Evolutionary conservation across 345 rosid genomes (phyloP), one percentile per base, ranked within the genome.

Genomic region (Eucalyptus urophylla): DNA sequence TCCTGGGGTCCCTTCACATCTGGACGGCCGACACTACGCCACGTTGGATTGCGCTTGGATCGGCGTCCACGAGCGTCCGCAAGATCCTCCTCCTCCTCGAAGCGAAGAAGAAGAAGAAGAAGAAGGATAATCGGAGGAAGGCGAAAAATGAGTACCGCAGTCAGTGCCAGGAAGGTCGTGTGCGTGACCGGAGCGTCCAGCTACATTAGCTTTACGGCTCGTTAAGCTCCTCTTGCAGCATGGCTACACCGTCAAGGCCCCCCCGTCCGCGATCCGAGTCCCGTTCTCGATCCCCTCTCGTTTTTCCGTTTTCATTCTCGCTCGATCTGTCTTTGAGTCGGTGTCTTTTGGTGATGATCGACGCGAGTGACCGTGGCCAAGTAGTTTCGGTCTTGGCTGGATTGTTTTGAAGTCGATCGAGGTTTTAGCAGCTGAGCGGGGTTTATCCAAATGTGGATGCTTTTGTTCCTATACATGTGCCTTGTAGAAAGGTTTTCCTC

Each of bases 101-200:
- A 53, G 22, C 4, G 56, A 53, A 53, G 22, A 53, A 47, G 49
- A 47, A 53, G 56, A 53, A 53, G 27, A 11, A 49, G n/a, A 27
- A 27, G 67, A 60, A n/a, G n/a, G n/a, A n/a, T n/a, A n/a, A n/a
- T n/a, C n/a, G n/a, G n/a, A n/a, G n/a, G n/a, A n/a, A 60, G 67
- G 29, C 67, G 49, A 89, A 53, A 88, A 88, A 95, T 94, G 96
- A 94, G 93, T 92, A 56, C 89, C 86, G 92, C 27, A 6, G 47
- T 90, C 88, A 95, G 88, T 88, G 86, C 88, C 2, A 95, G 95
- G n/a, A 93, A 97, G 91, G 90, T 89, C 40, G 98, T 96, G 37
- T 94, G 97, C 91, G 96, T 97, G 9, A 97, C 99, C 49, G 99
- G 97, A 88, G 99, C 98, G 50, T 95, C 98, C 43, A 96, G 99